These are phyloP conservation scores for Albugo laibachii DNA, from an alignment of 352 stramenopile species.

Conservation along the genomic window DNA sequence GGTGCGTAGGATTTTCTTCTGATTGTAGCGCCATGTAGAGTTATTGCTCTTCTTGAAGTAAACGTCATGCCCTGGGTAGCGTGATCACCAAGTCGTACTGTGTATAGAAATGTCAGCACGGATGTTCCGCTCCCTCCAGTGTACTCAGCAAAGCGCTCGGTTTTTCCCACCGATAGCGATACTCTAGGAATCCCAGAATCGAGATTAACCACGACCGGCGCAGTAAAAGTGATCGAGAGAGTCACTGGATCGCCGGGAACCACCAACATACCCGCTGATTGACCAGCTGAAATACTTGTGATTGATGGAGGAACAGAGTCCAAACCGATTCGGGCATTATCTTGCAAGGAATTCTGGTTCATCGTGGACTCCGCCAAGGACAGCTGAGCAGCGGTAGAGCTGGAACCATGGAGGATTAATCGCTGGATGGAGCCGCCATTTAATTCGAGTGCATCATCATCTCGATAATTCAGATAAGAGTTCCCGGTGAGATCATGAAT, in stretches of 20 bases:
- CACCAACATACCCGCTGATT: slow-evolving; percentile 18
- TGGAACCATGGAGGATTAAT: slow-evolving; percentile 10
- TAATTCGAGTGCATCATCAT: slow-evolving; percentile 28
- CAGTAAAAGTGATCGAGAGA: slow-evolving; percentile 46
- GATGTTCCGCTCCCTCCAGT: slow-evolving; percentile 24
- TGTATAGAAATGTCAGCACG: slow-evolving; percentile 42
- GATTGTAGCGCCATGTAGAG: slow-evolving; percentile 43
- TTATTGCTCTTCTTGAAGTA: slow-evolving; percentile 17
- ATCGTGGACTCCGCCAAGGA: slow-evolving; percentile 18
- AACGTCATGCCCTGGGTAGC: slow-evolving; percentile 30
- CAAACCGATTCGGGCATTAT: slow-evolving; percentile 30
- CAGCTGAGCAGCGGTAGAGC: slow-evolving; percentile 10
- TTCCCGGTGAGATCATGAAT: slow-evolving; percentile 19
- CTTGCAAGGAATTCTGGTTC: slow-evolving; percentile 17
- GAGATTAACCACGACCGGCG: slow-evolving; percentile 27
- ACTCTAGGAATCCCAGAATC: slow-evolving; percentile 32
- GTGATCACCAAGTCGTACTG: slow-evolving; percentile 32
- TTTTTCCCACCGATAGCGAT: slow-evolving; percentile 27
- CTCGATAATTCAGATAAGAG: slow-evolving; percentile 40
- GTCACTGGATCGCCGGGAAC: slow-evolving; percentile 18
- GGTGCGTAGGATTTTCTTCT: slow-evolving; percentile 22
- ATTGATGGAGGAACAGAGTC: slow-evolving; percentile 31
- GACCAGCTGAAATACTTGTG: slow-evolving; percentile 14
- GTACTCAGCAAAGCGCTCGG: slow-evolving; percentile 45
- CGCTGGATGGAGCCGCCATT: slow-evolving; percentile 49